phyloP scores from a whole-genome alignment of 2,329 filamentous ascomycete genomes.

The Paecilomyces formosus region DNA sequence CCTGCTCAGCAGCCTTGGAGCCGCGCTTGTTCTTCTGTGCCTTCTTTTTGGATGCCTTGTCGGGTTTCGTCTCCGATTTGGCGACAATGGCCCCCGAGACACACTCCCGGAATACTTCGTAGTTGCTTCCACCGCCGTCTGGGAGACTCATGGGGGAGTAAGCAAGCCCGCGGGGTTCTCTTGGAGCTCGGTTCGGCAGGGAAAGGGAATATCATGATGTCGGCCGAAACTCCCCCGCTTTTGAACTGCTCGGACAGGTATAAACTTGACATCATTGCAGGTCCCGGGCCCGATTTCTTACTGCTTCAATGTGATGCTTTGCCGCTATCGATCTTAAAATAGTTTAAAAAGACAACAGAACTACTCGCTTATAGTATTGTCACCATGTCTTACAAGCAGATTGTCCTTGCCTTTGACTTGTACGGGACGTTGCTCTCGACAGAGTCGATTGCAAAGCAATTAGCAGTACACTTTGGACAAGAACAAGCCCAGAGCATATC shows the following conservation, averaged over 20 bases:
- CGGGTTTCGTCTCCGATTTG: conserved; percentile 47
- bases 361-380: background rate
- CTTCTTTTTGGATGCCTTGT: conserved; percentile 26
- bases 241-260: background rate
- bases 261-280: conserved; percentile 4
- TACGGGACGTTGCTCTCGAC: conserved; percentile 71
- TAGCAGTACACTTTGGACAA: conserved; percentile 51
- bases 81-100: conserved; percentile 63
- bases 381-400: conserved; percentile 19
- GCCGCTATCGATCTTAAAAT: too few species aligned
- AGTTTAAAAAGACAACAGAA: background rate
- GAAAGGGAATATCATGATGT: background rate
- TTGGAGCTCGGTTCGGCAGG: background rate
- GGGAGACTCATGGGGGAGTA: conserved; percentile 15
- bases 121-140: conserved; percentile 45
- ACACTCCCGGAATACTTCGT: conserved; percentile 65
- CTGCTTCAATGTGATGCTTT: too few species aligned
- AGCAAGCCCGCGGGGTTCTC: background rate
- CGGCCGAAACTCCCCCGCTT: background rate
- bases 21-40: conserved; percentile 13
- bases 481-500: conserved; percentile 53
- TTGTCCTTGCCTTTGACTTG: conserved; percentile 63
- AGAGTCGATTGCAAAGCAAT: conserved; percentile 55
- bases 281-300: background rate
- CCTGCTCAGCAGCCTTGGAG: conserved; percentile 5